These are phyloP conservation scores for Wickerhamiella siamensis DNA, from an alignment of 805 yeast species.

Conservation along the genomic window DNA sequence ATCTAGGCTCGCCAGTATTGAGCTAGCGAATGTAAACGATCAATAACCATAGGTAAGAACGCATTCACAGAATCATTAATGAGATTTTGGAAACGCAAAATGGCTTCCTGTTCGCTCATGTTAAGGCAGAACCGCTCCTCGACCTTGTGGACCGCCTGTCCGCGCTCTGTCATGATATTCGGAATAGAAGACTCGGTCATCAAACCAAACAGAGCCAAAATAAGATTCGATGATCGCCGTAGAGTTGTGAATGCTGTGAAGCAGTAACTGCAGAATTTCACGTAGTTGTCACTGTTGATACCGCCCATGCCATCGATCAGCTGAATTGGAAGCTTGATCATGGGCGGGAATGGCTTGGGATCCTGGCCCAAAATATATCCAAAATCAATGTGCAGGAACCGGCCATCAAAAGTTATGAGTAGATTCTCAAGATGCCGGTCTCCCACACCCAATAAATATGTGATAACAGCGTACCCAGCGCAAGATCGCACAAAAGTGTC, in stretches of 20 bases:
- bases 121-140: slow-evolving; percentile 89
- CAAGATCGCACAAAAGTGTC: slow-evolving; percentile 89
- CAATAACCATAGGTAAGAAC: slow-evolving; percentile 85
- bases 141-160: slow-evolving; percentile 76
- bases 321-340: slow-evolving; percentile 95
- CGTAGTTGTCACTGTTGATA: slow-evolving; percentile 66
- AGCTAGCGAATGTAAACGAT: slow-evolving; percentile 84
- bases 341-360: slow-evolving; percentile 97
- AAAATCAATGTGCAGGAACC: slow-evolving; percentile 94
- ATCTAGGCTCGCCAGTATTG: slow-evolving; percentile 87
- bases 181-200: slow-evolving; percentile 93
- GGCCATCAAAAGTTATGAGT: slow-evolving; percentile 66
- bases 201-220: slow-evolving; percentile 77
- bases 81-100: slow-evolving; percentile 81
- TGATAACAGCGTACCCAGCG: slow-evolving; percentile 95
- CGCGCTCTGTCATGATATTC: slow-evolving; percentile 70
- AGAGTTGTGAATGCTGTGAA: slow-evolving; percentile 86
- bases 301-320: slow-evolving; percentile 98
- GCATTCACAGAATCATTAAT: slow-evolving; percentile 93
- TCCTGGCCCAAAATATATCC: slow-evolving; percentile 94
- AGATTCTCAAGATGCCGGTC: slow-evolving; percentile 92
- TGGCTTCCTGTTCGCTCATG: slow-evolving; percentile 91
- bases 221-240: slow-evolving; percentile 77
- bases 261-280: slow-evolving; percentile 80
- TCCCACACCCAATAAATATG: slow-evolving; percentile 90